Percentiles rank a stretch among this genome's conserved stretches.
Evolutionary conservation across 2,329 filamentous ascomycete species (phyloP).

Genomic region (Fusarium euwallaceae): DNA sequence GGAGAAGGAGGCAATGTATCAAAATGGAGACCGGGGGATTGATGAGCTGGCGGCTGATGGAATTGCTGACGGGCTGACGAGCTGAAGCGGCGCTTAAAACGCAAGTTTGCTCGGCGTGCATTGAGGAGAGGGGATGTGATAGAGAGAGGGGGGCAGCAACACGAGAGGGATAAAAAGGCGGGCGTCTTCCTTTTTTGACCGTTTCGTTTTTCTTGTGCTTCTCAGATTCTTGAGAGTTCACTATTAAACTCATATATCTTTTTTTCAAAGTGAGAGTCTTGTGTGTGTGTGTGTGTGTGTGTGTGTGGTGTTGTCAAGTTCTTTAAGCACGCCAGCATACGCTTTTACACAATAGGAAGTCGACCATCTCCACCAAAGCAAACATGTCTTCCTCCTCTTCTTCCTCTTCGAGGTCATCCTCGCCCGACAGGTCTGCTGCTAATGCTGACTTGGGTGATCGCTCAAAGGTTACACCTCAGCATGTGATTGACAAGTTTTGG

Average conservation of each 20-base stretch:
- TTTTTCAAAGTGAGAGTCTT: background rate
- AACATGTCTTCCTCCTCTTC: constrained; percentile 22
- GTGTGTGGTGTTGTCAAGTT: background rate
- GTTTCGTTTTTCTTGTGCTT: background rate
- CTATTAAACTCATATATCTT: background rate
- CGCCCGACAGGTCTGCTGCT: constrained; percentile 4
- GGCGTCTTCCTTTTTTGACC: background rate
- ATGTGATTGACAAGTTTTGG: constrained; percentile 80
- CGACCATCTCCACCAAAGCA: background rate
- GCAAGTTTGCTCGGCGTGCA: constrained; percentile 5
- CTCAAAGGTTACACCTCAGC: constrained; percentile 71
- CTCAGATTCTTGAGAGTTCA: background rate
- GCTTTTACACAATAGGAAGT: background rate
- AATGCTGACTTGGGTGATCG: constrained; percentile 32
- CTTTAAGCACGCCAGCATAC: background rate
- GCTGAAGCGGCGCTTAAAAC: constrained; percentile 17
- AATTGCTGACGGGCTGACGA: constrained; percentile 7
- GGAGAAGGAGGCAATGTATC: background rate
- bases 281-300: background rate
- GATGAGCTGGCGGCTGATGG: constrained; percentile 30
- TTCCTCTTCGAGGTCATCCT: constrained; percentile 25
- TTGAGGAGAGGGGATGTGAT: background rate
- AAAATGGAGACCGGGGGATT: background rate
- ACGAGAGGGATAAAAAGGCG: constrained; percentile 26
- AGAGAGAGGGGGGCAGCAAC: background rate